Evolutionary conservation across 352 stramenopile species (phyloP).

Genomic region (Pythium myriotylum): DNA sequence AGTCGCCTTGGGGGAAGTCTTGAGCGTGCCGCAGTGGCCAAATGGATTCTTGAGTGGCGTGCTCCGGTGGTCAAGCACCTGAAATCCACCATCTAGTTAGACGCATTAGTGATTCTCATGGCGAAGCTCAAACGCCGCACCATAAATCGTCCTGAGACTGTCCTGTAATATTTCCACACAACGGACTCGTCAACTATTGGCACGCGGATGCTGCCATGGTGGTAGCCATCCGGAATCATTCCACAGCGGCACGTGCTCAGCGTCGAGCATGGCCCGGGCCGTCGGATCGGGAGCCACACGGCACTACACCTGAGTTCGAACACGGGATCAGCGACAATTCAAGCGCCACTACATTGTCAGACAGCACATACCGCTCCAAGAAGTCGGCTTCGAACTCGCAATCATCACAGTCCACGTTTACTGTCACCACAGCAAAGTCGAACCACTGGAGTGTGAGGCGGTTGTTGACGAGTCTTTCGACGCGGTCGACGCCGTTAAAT

Average conservation of each 20-base stretch:
- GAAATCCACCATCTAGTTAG: not conserved
- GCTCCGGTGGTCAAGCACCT: conserved; percentile 31
- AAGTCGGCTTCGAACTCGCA: conserved; percentile 83
- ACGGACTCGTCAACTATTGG: conserved; percentile 73
- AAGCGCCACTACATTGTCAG: no score
- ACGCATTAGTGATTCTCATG: no score
- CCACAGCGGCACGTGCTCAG: conserved; percentile 65
- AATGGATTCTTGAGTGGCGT: conserved; percentile 27
- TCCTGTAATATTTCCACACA: conserved; percentile 75
- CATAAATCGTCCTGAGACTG: conserved; percentile 73
- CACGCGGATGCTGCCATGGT: conserved; percentile 65
- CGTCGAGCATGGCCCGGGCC: conserved; percentile 47
- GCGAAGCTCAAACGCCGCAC: no score
- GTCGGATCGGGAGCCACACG: conserved; percentile 71
- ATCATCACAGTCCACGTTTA: conserved; percentile 64
- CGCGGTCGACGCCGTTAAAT: conserved; percentile 50
- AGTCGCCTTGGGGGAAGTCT: conserved; percentile 25
- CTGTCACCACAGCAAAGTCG: conserved; percentile 60
- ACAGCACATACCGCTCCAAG: conserved; percentile 46
- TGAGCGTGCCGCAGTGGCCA: conserved; percentile 25
- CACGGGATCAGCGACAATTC: not conserved
- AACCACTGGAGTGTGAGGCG: conserved; percentile 59
- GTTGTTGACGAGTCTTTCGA: conserved; percentile 30
- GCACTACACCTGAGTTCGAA: conserved; percentile 41
- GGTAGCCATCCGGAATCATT: conserved; percentile 75